Base-by-base conservation (phyloP, 164 flowering plant genomes). In the Houttuynia cordata region DNA sequence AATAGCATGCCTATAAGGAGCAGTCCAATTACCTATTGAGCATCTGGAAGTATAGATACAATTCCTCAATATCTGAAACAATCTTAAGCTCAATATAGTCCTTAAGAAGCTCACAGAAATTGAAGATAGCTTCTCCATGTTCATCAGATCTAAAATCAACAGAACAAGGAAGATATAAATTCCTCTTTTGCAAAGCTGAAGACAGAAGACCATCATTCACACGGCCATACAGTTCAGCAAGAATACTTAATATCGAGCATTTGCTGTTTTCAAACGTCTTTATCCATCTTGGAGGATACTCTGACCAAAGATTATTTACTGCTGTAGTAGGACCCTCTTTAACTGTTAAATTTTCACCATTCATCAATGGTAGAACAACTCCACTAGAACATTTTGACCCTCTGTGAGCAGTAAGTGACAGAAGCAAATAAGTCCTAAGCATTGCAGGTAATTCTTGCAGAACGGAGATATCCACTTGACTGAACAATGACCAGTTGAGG, bases 401-500 rank as follows among this genome's bases (percentile, higher is more conserved):
- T 68, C 90, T 75, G 72, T 87, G 94, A n/a, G 68, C 78, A 58
- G 96, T 86, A 75, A 90, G 87, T 55, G 37, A 61, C 67, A 71
- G 79, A 64, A 90, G 76, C 68, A 90, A 72, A 75, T 82, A 92
- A 21, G 56, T 75, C 69, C 78, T 83, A 71, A 90, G 45, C 50
- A 83, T 91, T 59, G 82, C 80, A 56, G 98, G 98, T 62, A 90
- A 72, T 67, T 90, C 77, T 60, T 81, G 84, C 58, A 87, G 66
- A 62, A 93, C 83, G 19, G 81, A 79, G 30, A 51, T 24, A 77
- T 89, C 96, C 19, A 89, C 77, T 80, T 92, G 96, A 75, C 91
- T 89, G 97, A 54, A 86, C 47, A 64, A 91, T 94, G 42, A 81
- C 80, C 67, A 94, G 90, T 60, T 88, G 88, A 62, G 99, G 95